phyloP scores from a whole-genome alignment of 768 basidiomycete species.

The Mycena belliarum region DNA sequence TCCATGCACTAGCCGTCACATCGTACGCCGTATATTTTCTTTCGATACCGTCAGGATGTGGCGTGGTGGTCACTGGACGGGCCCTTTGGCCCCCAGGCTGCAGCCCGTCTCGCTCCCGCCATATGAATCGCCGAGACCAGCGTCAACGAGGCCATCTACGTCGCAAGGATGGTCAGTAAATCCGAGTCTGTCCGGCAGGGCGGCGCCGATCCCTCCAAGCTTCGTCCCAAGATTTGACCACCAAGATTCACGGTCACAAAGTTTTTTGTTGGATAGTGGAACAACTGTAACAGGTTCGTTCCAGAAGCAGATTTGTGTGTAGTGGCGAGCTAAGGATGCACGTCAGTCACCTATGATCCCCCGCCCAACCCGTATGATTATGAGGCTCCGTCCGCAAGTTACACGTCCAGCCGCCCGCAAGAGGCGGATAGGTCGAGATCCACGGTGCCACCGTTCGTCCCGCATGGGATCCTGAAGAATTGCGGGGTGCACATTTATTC shows the following conservation, averaged over 20 bases:
- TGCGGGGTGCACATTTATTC: neutral
- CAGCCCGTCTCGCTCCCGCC: neutral
- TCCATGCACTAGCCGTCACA: neutral
- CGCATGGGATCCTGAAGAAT: neutral
- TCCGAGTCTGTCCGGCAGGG: neutral
- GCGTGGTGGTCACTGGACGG: neutral
- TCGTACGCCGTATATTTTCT: neutral
- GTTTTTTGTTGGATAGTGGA: no score
- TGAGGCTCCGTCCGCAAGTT: neutral
- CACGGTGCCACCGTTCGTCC: neutral
- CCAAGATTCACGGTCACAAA: neutral
- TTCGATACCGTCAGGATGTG: neutral
- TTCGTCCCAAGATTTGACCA: neutral
- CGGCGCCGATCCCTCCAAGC: neutral
- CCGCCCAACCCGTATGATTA: neutral
- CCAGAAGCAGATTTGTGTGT: neutral
- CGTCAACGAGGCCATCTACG: neutral
- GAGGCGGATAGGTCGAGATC: neutral
- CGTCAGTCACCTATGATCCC: neutral
- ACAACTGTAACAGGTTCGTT: neutral
- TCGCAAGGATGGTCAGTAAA: neutral
- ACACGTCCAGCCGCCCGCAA: neutral
- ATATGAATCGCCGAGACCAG: neutral
- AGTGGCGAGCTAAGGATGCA: neutral
- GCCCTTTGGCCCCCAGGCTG: neutral